Base-by-base conservation (phyloP, 331 rosid species). In the Telfairia occidentalis region DNA sequence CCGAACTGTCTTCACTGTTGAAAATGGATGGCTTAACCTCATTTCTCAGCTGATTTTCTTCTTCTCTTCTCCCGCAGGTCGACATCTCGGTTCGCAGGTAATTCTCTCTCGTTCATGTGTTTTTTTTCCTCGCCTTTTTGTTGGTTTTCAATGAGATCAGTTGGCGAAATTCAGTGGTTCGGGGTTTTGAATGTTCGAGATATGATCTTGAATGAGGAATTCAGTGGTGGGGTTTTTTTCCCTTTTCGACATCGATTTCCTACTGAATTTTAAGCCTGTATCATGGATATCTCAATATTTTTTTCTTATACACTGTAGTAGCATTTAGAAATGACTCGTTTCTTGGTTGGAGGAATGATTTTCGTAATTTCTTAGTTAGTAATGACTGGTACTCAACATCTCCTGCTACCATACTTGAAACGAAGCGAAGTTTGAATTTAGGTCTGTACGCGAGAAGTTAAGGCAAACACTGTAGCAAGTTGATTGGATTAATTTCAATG, bases 21-120 rank as follows among this genome's bases (percentile, higher is more conserved):
- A 94, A 52, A 84, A 88, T 19, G 77, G 83, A 60, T 88, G 88
- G 84, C 79, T 86, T 75, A 77, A 77, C 42, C 91, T 94, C 89
- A 78, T 81, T 4, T 77, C 86, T 40, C 78, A 84, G 75, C 90
- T 94, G 83, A 2, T 79, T 59, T 53, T 73, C 80, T 89, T 88
- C 86, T 86, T 91, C 65, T 87, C 88, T n/a, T 84, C 95, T 40
- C 78, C 83, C 0, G 37, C 76, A 1, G 92, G 90, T 23, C 83
- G 82, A 57, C 50, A 45, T 70, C 71, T 88, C 59, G 80, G 65
- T 77, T 88, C 92, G 32, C 92, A 89, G 88, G 98, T 85, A 15
- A 28, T 32, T 23, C 73, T 78, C 35, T 61, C 49, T 75, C 67
- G 50, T 6, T 76, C 32, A 12, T 28, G 2, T 61, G 43, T 0